phyloP scores from a whole-genome alignment of 352 stramenopile species.

The Phytophthora nicotianae region DNA sequence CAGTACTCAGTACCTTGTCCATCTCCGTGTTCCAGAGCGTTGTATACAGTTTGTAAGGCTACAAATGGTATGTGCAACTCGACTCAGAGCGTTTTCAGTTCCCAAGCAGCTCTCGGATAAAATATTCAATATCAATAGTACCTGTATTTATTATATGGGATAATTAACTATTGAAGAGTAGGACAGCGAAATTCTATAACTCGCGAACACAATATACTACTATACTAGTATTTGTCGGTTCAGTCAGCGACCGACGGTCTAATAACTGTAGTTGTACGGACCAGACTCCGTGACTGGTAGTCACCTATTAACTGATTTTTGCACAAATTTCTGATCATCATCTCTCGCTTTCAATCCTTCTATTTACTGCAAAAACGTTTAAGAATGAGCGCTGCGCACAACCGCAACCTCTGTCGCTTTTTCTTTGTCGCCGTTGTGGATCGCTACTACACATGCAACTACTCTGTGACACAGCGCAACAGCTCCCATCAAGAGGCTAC shows the following conservation, averaged over 20 bases:
- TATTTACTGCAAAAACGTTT: background rate
- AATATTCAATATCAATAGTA: slow-evolving; percentile 1
- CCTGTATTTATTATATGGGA: background rate
- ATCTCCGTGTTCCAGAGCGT: too few relatives aligned
- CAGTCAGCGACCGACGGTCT: background rate
- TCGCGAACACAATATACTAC: background rate
- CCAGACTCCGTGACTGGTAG: background rate
- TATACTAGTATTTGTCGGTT: background rate
- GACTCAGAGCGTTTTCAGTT: too few relatives aligned
- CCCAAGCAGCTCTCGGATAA: background rate
- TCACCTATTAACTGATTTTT: background rate
- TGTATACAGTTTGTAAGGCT: too few relatives aligned
- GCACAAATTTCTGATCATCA: background rate
- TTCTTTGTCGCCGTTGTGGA: slow-evolving; percentile 1
- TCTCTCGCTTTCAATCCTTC: background rate
- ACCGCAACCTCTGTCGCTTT: slow-evolving; percentile 4
- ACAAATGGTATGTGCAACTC: too few relatives aligned
- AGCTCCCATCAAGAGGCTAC: background rate
- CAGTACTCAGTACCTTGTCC: too few relatives aligned
- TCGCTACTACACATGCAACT: background rate
- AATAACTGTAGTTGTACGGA: too few relatives aligned
- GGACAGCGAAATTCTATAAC: background rate
- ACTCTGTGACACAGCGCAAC: background rate
- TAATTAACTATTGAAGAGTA: background rate
- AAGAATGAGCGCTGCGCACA: slow-evolving; percentile 5